These are phyloP conservation scores for Dichotomopilus funicola DNA, from an alignment of 2,329 filamentous ascomycete genomes.

Conservation along the genomic window DNA sequence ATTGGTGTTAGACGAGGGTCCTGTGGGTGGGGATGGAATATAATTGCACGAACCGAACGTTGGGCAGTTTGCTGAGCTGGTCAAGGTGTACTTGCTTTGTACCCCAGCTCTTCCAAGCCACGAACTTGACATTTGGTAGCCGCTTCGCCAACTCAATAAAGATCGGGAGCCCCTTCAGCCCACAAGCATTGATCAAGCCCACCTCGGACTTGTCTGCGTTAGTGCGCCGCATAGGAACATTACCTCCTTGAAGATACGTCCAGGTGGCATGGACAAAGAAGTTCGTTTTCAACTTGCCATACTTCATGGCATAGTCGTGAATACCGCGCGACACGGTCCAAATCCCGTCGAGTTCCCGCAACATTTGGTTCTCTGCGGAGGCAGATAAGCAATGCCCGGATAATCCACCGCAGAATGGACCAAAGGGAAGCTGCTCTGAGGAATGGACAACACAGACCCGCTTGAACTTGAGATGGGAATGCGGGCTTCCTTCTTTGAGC, in stretches of 20 bases:
- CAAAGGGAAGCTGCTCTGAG: slow-evolving; percentile 23
- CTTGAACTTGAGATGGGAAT: slow-evolving; percentile 12
- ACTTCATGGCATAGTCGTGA: slow-evolving; percentile 17
- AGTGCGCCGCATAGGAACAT: slow-evolving; percentile 15
- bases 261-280: slow-evolving; percentile 18
- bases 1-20: background rate
- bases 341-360: slow-evolving; percentile 20
- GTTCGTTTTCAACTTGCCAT: slow-evolving; percentile 18
- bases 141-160: slow-evolving; percentile 18
- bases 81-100: slow-evolving; percentile 11
- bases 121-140: slow-evolving; percentile 21
- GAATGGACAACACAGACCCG: slow-evolving; percentile 20
- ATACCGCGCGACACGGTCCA: slow-evolving; percentile 21
- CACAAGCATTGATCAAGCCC: slow-evolving; percentile 23
- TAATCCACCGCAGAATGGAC: slow-evolving; percentile 18
- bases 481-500: background rate
- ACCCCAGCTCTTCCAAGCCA: slow-evolving; percentile 23
- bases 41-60: slow-evolving; percentile 16
- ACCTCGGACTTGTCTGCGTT: slow-evolving; percentile 21
- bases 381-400: slow-evolving; percentile 20
- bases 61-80: slow-evolving; percentile 13
- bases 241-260: slow-evolving; percentile 18
- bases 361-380: slow-evolving; percentile 13
- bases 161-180: slow-evolving; percentile 20
- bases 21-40: background rate